Percentiles rank a stretch among this genome's conserved stretches.
phyloP scores from a whole-genome alignment of 2,329 filamentous ascomycete species.

The Davidsoniella australis region DNA sequence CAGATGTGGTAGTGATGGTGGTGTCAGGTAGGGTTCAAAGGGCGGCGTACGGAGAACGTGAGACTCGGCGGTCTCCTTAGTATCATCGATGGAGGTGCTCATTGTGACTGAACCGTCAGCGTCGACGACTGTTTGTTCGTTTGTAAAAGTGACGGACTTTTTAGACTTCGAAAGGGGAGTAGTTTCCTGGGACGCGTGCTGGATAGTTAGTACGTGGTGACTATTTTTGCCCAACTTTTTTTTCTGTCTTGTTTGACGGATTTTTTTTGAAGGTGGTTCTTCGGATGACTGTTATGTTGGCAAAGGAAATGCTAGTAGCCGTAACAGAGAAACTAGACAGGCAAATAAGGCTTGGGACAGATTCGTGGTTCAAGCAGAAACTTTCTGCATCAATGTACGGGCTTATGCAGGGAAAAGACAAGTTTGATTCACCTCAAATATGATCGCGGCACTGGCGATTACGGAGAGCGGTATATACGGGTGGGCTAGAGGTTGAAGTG shows the following conservation, averaged over 20 bases:
- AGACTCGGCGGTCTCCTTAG: constrained; percentile 62
- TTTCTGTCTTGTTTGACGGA: neutral
- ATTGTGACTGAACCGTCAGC: constrained; percentile 72
- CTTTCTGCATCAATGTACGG: neutral
- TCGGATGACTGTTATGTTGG: too few relatives aligned
- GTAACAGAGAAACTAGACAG: neutral
- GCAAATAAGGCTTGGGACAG: neutral
- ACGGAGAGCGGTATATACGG: neutral
- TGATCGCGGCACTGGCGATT: constrained; percentile 4
- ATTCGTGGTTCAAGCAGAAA: too few relatives aligned
- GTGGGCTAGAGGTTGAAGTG: neutral
- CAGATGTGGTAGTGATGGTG: neutral
- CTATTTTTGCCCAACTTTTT: neutral
- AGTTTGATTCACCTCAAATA: constrained; percentile 5
- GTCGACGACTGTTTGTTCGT: constrained; percentile 75
- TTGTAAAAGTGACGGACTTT: constrained; percentile 88
- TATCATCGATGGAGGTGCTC: constrained; percentile 53
- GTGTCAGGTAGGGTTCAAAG: neutral
- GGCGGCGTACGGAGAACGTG: constrained; percentile 54
- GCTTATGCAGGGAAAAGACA: neutral
- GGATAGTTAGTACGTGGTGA: constrained; percentile 1
- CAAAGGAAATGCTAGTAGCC: neutral
- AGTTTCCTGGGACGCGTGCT: constrained; percentile 5
- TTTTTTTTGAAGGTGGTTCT: neutral
- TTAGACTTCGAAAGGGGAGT: constrained; percentile 40